Percentiles rank a stretch among this genome's conserved stretches.
Conservation (phyloP, 2,329 filamentous ascomycete species). For the Capronia epimyces region DNA sequence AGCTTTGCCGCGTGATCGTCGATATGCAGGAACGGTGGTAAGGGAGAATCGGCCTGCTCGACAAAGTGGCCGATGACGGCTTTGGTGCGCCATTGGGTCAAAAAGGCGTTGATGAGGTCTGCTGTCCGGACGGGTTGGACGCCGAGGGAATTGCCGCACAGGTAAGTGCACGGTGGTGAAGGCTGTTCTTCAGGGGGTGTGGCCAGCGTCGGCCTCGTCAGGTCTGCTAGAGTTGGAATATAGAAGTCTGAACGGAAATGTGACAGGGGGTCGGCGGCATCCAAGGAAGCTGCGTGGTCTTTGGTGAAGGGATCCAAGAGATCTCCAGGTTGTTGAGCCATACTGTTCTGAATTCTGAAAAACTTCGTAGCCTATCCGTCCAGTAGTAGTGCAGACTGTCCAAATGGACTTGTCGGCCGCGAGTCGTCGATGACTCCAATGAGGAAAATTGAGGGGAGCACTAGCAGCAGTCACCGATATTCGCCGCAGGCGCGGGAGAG, state of each 20-base stretch:
- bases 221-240: constrained; percentile 67
- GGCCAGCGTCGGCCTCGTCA: constrained; percentile 58
- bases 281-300: constrained; percentile 47
- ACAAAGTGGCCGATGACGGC: constrained; percentile 81
- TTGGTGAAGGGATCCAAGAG: constrained; percentile 24
- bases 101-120: constrained; percentile 63
- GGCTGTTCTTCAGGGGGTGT: constrained; percentile 35
- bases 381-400: no score
- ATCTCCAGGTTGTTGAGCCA: neutral
- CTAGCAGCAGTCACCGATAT: no score
- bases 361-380: no score
- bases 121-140: constrained; percentile 68
- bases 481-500: no score
- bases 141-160: constrained; percentile 85
- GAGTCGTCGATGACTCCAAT: no score
- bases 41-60: constrained; percentile 59
- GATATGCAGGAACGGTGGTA: constrained; percentile 70
- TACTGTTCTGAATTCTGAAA: no score
- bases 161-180: constrained; percentile 57
- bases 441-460: no score
- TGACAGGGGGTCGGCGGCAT: constrained; percentile 56
- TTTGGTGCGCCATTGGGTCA: constrained; percentile 77
- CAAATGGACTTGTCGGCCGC: no score
- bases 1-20: constrained; percentile 67
- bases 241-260: constrained; percentile 66